Evolutionary conservation across 805 yeast species (phyloP), one percentile per base, ranked within the genome.

Genomic region (Barnettozyma populi): DNA sequence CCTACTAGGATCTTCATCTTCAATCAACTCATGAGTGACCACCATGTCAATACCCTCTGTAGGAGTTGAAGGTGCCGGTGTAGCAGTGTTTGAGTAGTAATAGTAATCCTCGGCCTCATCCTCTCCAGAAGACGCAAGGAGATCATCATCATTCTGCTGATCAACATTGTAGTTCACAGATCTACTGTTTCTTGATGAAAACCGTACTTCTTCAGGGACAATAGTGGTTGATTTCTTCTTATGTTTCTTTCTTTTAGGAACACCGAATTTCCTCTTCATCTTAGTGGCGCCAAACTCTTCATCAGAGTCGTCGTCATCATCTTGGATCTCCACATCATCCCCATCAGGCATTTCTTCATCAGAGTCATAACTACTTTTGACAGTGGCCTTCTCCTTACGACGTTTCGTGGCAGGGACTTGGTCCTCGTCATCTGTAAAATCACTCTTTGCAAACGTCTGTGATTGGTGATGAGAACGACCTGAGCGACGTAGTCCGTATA

Each of bases 401-500:
- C 60, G 57, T 24, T 51, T 56, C n/a, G 18, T 35, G 16, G 29
- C 24, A 13, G 42, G 56, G 7, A 27, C 36, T 20, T 62, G 61
- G n/a, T 60, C 68, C n/a, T 65, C 65, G 16, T 47, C 64, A 21
- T 50, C 54, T 10, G 44, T 25, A 27, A 39, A 40, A 39, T 57
- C 58, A 41, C 39, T 52, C 50, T 54, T 58, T 39, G 31, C 52
- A 35, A 48, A 53, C 19, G 16, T 42, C 10, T 50, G 49, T 2
- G 60, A 61, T n/a, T 52, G 50, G 2, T 58, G 61, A 18, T 53
- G 54, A 5, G 52, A 50, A 9, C 55, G 64, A 38, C 81, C 80
- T 5, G 90, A 83, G 55, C 95, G 75, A 66, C 95, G 78, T 46
- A 86, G 71, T 2, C 95, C 95, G 57, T 86, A 86, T n/a, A 86